These are phyloP conservation scores for Claviceps fusiformis DNA, from an alignment of 2,329 filamentous ascomycete species.

Conservation along the genomic window DNA sequence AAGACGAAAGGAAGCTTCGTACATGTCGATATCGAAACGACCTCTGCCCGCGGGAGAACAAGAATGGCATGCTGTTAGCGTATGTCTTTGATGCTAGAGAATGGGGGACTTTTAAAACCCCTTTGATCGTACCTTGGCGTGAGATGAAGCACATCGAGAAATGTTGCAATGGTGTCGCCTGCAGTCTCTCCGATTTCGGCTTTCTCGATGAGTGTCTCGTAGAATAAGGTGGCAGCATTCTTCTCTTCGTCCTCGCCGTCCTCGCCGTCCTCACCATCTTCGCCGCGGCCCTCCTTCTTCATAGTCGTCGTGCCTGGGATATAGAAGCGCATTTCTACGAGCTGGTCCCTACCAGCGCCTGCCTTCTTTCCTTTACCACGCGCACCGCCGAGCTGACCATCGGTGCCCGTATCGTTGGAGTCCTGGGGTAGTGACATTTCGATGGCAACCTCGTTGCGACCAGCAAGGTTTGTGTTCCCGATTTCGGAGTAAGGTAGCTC, in stretches of 20 bases:
- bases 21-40: slow-evolving; percentile 99
- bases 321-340: slow-evolving; percentile 98
- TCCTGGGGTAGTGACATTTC: slow-evolving; percentile 74
- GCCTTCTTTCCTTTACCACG: slow-evolving; percentile 74
- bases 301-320: slow-evolving; percentile 82
- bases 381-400: slow-evolving; percentile 60
- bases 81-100: background rate
- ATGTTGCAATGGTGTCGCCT: slow-evolving; percentile 96
- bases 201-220: slow-evolving; percentile 95
- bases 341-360: slow-evolving; percentile 75
- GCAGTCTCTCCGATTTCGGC: slow-evolving; percentile 97
- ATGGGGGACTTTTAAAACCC: background rate
- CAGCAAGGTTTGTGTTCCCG: slow-evolving; percentile 91
- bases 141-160: slow-evolving; percentile 91
- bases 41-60: slow-evolving; percentile 45
- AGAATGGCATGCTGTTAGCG: background rate
- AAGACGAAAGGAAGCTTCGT: slow-evolving; percentile 91
- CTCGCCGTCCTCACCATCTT: slow-evolving; percentile 57
- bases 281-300: slow-evolving; percentile 54
- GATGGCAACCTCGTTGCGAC: slow-evolving; percentile 93
- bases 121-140: slow-evolving; percentile 57
- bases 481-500: slow-evolving; percentile 96
- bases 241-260: slow-evolving; percentile 53
- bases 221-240: slow-evolving; percentile 93
- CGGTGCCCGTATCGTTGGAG: slow-evolving; percentile 57